Conservation (phyloP, 805 yeast species). For the Metschnikowia santaceciliae region DNA sequence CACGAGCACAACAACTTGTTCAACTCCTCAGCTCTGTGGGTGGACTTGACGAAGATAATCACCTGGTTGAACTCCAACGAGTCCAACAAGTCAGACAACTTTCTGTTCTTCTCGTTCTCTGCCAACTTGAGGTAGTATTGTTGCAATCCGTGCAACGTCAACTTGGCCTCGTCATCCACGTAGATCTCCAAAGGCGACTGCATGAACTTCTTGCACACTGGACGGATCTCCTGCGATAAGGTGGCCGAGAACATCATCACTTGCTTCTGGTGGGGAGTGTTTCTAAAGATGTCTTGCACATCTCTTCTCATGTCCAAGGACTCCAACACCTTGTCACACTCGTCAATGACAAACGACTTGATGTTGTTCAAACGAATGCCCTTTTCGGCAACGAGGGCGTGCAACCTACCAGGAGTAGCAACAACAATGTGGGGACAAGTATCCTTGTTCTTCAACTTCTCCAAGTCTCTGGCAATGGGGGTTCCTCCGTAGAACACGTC, state of each 20-base stretch:
- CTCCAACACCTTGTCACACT: slow-evolving; percentile 97
- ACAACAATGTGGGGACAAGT: slow-evolving; percentile 95
- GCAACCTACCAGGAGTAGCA: slow-evolving; percentile 97
- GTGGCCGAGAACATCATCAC: slow-evolving; percentile 99
- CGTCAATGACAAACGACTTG: slow-evolving; percentile 93
- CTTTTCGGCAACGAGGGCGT: slow-evolving; percentile 90
- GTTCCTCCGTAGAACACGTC: slow-evolving; percentile 98
- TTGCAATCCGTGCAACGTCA: slow-evolving; percentile 96
- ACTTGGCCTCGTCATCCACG: slow-evolving; percentile 96
- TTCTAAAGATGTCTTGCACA: slow-evolving; percentile 95
- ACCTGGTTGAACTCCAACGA: slow-evolving; percentile 97
- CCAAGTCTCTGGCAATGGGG: slow-evolving; percentile 79
- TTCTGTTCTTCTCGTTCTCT: slow-evolving; percentile 90
- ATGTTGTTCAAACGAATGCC: slow-evolving; percentile 80
- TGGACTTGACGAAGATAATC: slow-evolving; percentile 89
- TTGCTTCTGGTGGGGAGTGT: slow-evolving; percentile 97
- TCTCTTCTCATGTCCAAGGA: slow-evolving; percentile 93
- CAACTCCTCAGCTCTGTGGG: slow-evolving; percentile 87
- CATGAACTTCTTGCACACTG: slow-evolving; percentile 96
- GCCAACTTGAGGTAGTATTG: slow-evolving; percentile 88
- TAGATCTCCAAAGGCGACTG: slow-evolving; percentile 96
- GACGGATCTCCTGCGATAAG: slow-evolving; percentile 88
- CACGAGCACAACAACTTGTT: slow-evolving; percentile 85
- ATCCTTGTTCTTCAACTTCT: slow-evolving; percentile 83
- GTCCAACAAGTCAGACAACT: slow-evolving; percentile 87